Conservation (phyloP, 306 rosid genomes). For the Inga leiocalycina region DNA sequence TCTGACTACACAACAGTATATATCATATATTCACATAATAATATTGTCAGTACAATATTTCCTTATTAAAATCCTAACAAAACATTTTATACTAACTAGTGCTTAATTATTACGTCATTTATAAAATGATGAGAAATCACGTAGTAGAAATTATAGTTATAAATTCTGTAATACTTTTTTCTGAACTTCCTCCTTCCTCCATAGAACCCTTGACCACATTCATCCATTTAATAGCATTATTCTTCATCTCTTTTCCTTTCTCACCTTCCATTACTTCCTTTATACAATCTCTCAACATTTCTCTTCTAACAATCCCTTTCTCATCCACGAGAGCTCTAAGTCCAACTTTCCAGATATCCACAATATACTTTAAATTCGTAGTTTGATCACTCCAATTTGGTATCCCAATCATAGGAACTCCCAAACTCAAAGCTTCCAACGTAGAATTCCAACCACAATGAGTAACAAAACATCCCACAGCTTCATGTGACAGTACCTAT, state of each 20-base stretch:
- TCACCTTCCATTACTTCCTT: neutral
- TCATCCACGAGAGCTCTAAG: neutral
- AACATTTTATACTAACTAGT: too few relatives aligned
- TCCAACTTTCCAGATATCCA: neutral
- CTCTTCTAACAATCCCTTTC: neutral
- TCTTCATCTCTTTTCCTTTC: neutral
- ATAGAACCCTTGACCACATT: neutral
- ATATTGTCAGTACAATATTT: too few relatives aligned
- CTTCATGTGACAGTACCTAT: neutral
- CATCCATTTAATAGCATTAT: neutral
- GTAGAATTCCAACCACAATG: neutral
- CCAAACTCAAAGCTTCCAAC: neutral
- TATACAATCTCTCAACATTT: neutral
- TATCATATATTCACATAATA: too few relatives aligned
- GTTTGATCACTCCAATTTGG: neutral
- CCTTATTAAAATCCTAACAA: too few relatives aligned
- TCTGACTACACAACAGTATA: too few relatives aligned
- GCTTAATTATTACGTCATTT: neutral
- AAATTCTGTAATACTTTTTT: constrained; percentile 1
- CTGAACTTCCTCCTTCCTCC: neutral
- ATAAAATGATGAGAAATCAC: neutral
- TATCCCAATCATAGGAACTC: neutral
- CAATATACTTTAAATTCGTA: neutral
- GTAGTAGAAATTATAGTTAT: neutral
- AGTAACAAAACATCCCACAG: neutral